A percentile compares a stretch with the other conserved stretches of the same genome.
Evolutionary conservation across 495 filamentous ascomycete genomes (phyloP).

Genomic region (Tricharina praecox): DNA sequence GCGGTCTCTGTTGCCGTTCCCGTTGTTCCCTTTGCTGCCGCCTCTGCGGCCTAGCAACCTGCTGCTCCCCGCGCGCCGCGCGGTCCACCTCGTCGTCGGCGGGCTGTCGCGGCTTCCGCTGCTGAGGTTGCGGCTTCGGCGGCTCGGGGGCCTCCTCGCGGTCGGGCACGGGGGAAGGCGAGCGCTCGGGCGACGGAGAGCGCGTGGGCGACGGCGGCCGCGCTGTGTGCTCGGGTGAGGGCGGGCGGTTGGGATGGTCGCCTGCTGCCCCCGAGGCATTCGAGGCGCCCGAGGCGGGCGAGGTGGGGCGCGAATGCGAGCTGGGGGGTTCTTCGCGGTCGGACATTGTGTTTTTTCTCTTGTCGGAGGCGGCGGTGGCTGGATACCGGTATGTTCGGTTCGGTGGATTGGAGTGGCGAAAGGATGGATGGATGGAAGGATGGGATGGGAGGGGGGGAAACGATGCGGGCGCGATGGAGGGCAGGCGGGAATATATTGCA

Average conservation of each 20-base stretch:
- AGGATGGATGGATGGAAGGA: too few species aligned
- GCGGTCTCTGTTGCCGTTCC: neutral
- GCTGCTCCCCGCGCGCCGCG: neutral
- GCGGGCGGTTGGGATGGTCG: constrained; percentile 1
- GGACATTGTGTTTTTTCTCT: neutral
- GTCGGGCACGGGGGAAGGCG: neutral
- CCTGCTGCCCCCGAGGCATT: too few species aligned
- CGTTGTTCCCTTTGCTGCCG: neutral
- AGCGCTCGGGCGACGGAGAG: neutral
- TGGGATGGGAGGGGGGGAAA: too few species aligned
- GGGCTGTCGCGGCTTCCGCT: neutral
- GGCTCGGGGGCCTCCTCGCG: neutral
- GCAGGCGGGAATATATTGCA: neutral
- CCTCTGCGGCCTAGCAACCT: neutral
- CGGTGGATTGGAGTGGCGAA: neutral
- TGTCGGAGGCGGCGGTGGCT: neutral
- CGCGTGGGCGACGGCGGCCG: neutral
- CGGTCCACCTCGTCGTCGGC: neutral
- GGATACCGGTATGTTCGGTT: neutral
- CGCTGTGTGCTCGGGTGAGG: neutral
- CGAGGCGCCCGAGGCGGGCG: too few species aligned
- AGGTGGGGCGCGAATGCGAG: neutral
- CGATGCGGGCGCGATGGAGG: too few species aligned
- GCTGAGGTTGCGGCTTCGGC: neutral
- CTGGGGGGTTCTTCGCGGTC: constrained; percentile 3